Base-by-base conservation (phyloP, 371 early-diverging fungal genomes). In the Mucor lusitanicus region DNA sequence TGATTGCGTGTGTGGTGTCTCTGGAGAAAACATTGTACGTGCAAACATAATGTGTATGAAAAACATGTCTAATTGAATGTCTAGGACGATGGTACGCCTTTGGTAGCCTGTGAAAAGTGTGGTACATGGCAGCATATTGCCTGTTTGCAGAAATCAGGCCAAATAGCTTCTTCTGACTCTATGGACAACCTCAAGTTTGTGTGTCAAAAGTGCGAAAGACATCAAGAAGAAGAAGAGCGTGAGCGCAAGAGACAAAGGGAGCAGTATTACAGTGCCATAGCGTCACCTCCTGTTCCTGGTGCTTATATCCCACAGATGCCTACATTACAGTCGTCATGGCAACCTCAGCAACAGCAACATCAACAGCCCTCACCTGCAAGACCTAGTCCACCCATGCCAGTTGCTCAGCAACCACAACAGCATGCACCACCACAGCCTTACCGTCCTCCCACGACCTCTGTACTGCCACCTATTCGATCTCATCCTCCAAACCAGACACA, bases 31-130 rank as follows among this genome's bases (percentile, higher is more conserved):
- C 59, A 63, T 88, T 74, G 87, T 85, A 82, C 64, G 61, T 59
- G 2, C 6, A 44, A 19, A 1, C 9, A 53, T 32, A 15, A 17
- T 30, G 6, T 55, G 25, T 13, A 0, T n/a, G 15, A 19, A 19
- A 42, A 0, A 17, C n/a, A 27, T 25, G 25, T 13, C 17, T 32
- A 35, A 23, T 25, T 15, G 17, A 21, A 17, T 15, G 54, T 30
- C 5, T 75, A 87, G 87, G 88, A 88, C 68, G 91, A 92, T 78
- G 92, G 91, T n/a, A 80, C 77, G 30, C 87, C 90, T 0, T 87
- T 92, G 88, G 87, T 91, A 64, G 90, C 90, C 1, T 92, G 92
- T 56, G 89, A 82, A 15, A 72, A 75, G 25, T 92, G 92, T 72
- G 81, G 81, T 27, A 82, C 80, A 0, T 92, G 92, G 92, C 88